Conservation (phyloP, 352 stramenopile species). For the Nothophytophthora sp. region DNA sequence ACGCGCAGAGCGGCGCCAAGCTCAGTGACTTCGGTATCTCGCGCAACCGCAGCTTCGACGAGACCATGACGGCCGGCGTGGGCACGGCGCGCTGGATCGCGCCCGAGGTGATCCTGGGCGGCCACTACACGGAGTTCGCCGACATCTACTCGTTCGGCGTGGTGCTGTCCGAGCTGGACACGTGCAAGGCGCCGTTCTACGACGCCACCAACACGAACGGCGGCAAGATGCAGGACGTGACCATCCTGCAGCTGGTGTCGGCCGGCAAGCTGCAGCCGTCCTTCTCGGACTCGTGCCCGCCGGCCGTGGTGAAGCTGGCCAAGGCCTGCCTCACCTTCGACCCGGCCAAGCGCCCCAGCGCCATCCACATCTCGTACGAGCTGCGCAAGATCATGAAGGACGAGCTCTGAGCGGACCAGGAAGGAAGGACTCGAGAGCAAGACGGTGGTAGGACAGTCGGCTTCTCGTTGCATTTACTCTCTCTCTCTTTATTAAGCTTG, state of each 20-base stretch:
- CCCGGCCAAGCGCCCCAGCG: constrained; percentile 59
- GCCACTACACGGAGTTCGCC: constrained; percentile 54
- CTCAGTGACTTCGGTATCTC: constrained; percentile 75
- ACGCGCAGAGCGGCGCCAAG: constrained; percentile 56
- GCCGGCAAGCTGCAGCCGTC: constrained; percentile 70
- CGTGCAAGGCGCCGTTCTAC: constrained; percentile 60
- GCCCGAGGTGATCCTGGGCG: constrained; percentile 48
- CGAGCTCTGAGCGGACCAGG: constrained; percentile 36
- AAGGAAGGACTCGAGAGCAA: constrained; percentile 6
- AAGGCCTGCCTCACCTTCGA: constrained; percentile 68
- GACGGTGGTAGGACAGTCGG: constrained; percentile 24
- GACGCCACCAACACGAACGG: constrained; percentile 65
- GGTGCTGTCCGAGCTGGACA: constrained; percentile 68
- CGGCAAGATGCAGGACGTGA: constrained; percentile 62
- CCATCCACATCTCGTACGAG: constrained; percentile 81
- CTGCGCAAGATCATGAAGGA: constrained; percentile 80
- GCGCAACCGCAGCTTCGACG: constrained; percentile 49
- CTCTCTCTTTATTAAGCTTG: constrained; percentile 16
- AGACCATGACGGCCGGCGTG: constrained; percentile 70
- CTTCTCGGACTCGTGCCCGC: constrained; percentile 48
- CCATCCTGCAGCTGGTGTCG: constrained; percentile 64
- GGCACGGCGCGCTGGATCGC: constrained; percentile 60
- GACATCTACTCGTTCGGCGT: constrained; percentile 63
- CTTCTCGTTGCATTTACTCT: constrained; percentile 37
- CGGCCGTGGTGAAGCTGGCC: constrained; percentile 58